These are phyloP conservation scores for Saturnispora serradocipensis DNA, from an alignment of 805 yeast genomes.

Conservation along the genomic window DNA sequence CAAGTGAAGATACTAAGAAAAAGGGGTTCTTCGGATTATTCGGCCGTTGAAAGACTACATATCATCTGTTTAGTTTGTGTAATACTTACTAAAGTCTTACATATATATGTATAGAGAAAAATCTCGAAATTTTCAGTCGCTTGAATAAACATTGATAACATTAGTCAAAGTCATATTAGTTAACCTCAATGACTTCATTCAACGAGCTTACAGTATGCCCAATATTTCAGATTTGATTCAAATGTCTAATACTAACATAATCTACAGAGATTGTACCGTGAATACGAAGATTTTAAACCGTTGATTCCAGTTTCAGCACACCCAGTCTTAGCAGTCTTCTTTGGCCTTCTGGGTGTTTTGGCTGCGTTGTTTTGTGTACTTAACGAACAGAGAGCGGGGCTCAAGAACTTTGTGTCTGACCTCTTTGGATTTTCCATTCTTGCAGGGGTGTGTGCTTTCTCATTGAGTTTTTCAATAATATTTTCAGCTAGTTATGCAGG, in stretches of 20 bases:
- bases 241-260: neutral
- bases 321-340: constrained; percentile 1
- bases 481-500: constrained; percentile 5
- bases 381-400: neutral
- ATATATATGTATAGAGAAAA: neutral
- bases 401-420: neutral
- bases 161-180: neutral
- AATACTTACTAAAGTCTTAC: neutral
- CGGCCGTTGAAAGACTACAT: constrained; percentile 34
- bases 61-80: neutral
- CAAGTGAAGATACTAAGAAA: constrained; percentile 33
- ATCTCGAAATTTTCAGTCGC: neutral
- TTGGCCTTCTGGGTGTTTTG: neutral
- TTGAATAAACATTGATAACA: neutral
- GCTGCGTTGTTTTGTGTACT: neutral
- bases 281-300: neutral
- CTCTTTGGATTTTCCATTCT: neutral
- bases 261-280: neutral
- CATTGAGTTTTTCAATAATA: constrained; percentile 5
- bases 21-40: constrained; percentile 69
- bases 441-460: neutral
- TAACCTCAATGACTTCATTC: neutral
- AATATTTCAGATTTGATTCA: neutral
- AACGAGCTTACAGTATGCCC: neutral
- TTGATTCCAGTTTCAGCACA: neutral